These are phyloP conservation scores for Penicillium sp. DNA, from an alignment of 2,329 filamentous ascomycete genomes.

Conservation along the genomic window DNA sequence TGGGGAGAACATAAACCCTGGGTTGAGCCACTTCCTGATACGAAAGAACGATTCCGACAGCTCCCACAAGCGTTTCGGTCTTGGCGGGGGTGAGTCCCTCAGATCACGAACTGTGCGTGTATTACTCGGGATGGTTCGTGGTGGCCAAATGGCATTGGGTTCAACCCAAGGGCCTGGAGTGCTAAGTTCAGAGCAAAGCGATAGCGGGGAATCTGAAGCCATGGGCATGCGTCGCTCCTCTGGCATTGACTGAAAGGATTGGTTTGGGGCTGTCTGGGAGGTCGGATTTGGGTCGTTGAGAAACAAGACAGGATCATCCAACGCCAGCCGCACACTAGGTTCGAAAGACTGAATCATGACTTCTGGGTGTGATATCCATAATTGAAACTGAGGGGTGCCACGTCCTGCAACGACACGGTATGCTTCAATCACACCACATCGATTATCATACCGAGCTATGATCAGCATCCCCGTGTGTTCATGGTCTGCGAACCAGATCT, in stretches of 20 bases:
- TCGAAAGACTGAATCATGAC: conserved; percentile 71
- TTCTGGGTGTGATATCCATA: conserved; percentile 63
- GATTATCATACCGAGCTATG: conserved; percentile 71
- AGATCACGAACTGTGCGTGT: conserved; percentile 56
- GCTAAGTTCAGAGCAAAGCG: conserved; percentile 54
- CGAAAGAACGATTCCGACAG: conserved; percentile 70
- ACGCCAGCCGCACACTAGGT: conserved; percentile 67
- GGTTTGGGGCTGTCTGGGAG: conserved; percentile 24
- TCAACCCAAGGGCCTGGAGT: conserved; percentile 13
- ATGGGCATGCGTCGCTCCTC: conserved; percentile 55
- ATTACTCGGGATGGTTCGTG: conserved; percentile 63
- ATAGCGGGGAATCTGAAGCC: conserved; percentile 55
- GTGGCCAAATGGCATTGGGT: conserved; percentile 69
- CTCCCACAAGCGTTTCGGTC: conserved; percentile 49
- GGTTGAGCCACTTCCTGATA: conserved; percentile 73
- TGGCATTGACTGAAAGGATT: conserved; percentile 1
- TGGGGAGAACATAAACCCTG: conserved; percentile 39
- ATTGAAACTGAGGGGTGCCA: conserved; percentile 52
- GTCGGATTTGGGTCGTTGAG: conserved; percentile 42
- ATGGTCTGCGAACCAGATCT: conserved; percentile 81
- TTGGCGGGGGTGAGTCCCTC: conserved; percentile 43
- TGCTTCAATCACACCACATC: conserved; percentile 72
- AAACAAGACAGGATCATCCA: conserved; percentile 69
- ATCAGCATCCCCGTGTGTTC: conserved; percentile 72
- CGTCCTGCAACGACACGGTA: conserved; percentile 71